Conservation (phyloP, 257 asterid species). For the Fraxinus americana region DNA sequence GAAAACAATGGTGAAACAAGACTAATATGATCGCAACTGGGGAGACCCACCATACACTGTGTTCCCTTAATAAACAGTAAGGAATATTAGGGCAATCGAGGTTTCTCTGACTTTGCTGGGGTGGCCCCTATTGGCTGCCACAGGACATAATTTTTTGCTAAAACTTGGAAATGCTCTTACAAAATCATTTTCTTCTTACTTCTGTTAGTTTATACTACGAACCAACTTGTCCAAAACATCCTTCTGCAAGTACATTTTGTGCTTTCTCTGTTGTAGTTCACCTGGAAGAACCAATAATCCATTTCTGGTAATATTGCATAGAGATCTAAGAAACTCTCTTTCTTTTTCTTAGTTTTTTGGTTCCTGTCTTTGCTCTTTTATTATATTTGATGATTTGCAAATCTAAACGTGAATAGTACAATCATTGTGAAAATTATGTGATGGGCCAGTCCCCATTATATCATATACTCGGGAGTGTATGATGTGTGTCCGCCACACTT, state of each 20-base stretch:
- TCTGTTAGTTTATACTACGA: conserved; percentile 15
- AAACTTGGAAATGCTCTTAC: conserved; percentile 15
- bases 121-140: conserved; percentile 28
- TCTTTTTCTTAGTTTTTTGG: background rate
- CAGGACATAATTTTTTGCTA: conserved; percentile 17
- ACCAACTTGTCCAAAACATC: background rate
- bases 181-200: conserved; percentile 20
- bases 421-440: conserved; percentile 10
- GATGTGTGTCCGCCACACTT: background rate
- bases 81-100: background rate
- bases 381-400: background rate
- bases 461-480: background rate
- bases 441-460: conserved; percentile 27
- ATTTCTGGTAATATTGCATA: conserved; percentile 11
- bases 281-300: conserved; percentile 8
- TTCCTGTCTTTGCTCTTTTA: conserved; percentile 6
- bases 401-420: conserved; percentile 10
- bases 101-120: background rate
- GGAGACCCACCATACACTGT: conserved; percentile 13
- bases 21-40: conserved; percentile 4
- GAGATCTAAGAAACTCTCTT: background rate
- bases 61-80: conserved; percentile 23
- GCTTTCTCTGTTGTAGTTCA: background rate
- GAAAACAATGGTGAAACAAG: background rate
- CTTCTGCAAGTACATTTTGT: background rate